A percentile compares a stretch with the other conserved stretches of the same genome.
phyloP scores from a whole-genome alignment of 1,284 basidiomycete species.

The Trichosporon asahii region DNA sequence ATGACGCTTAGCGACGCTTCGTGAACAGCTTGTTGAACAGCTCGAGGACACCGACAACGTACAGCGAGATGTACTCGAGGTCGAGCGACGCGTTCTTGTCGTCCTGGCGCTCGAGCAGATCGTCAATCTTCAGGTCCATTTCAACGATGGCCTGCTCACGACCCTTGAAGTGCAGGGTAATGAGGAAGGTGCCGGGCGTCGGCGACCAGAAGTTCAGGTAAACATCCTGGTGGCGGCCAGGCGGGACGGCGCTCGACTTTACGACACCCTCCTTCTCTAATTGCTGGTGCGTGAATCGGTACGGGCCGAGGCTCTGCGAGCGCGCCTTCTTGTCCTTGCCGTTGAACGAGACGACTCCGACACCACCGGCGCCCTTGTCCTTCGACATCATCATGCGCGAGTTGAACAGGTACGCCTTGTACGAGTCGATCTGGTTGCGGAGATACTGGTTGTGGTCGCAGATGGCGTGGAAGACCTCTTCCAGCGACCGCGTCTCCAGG shows the following conservation, averaged over 20 bases:
- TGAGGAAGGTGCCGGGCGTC: conserved; percentile 96
- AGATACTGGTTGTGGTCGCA: conserved; percentile 99
- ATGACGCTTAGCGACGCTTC: conserved; percentile 12
- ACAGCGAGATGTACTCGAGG: conserved; percentile 94
- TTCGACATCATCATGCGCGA: conserved; percentile 84
- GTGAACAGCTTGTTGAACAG: conserved; percentile 75
- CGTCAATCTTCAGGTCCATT: conserved; percentile 99
- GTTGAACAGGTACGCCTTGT: conserved; percentile 98
- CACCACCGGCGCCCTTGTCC: conserved; percentile 73
- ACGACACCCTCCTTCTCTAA: conserved; percentile 99
- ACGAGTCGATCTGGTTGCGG: conserved; percentile 93
- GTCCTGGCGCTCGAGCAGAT: conserved; percentile 98
- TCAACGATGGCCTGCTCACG: conserved; percentile 99
- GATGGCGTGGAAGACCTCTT: conserved; percentile 97
- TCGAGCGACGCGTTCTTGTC: conserved; percentile 94
- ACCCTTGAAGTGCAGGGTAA: conserved; percentile 97
- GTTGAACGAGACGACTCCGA: conserved; percentile 91
- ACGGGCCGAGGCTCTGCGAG: conserved; percentile 84
- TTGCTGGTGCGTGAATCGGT: conserved; percentile 95
- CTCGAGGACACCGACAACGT: conserved; percentile 89
- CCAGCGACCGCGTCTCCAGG: conserved; percentile 84
- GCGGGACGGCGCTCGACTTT: conserved; percentile 92
- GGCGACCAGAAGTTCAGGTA: conserved; percentile 99
- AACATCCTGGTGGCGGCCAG: conserved; percentile 57
- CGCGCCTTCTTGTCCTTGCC: conserved; percentile 96